Conservation (phyloP, 768 basidiomycete genomes). For the Glaciozyma antarctica region DNA sequence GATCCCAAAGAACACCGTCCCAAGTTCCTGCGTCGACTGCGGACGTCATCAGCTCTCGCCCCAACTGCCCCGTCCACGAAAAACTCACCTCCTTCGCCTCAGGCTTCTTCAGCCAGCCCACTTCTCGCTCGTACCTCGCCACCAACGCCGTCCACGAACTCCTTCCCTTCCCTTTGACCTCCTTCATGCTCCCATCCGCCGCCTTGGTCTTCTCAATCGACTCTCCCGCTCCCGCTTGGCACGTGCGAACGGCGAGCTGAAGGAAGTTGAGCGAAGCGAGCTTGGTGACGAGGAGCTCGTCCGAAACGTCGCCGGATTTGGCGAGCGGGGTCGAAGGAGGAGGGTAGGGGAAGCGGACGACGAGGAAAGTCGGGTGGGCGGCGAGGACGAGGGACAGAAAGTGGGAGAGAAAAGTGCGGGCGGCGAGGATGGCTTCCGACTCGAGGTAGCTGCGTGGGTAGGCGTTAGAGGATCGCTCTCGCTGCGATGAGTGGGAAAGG, state of each 20-base stretch:
- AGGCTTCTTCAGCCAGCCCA: constrained; percentile 40
- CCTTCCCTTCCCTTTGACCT: constrained; percentile 25
- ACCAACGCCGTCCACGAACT: constrained; percentile 67
- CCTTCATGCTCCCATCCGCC: constrained; percentile 1
- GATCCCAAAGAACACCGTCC: constrained; percentile 73
- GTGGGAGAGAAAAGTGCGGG: constrained; percentile 79
- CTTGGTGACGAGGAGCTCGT: constrained; percentile 63
- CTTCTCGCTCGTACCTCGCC: constrained; percentile 69
- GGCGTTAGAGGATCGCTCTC: background rate
- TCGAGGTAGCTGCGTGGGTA: constrained; percentile 37
- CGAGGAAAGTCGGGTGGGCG: constrained; percentile 44
- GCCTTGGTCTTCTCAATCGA: constrained; percentile 51
- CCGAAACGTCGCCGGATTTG: constrained; percentile 28
- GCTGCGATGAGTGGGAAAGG: constrained; percentile 23
- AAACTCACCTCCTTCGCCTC: constrained; percentile 36
- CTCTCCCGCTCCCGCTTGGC: constrained; percentile 51
- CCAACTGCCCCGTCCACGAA: too few species aligned
- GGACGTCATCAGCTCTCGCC: too few species aligned
- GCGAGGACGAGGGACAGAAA: constrained; percentile 58
- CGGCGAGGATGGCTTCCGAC: constrained; percentile 84
- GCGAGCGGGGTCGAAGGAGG: constrained; percentile 33
- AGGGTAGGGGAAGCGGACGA: constrained; percentile 33
- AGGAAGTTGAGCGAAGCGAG: constrained; percentile 75
- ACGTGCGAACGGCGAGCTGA: constrained; percentile 78
- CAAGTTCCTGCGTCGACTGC: constrained; percentile 62